Percentiles rank a stretch among this genome's conserved stretches.
These are phyloP conservation scores for Salvia hispanica DNA, from an alignment of 257 asterid species.

Conservation along the genomic window DNA sequence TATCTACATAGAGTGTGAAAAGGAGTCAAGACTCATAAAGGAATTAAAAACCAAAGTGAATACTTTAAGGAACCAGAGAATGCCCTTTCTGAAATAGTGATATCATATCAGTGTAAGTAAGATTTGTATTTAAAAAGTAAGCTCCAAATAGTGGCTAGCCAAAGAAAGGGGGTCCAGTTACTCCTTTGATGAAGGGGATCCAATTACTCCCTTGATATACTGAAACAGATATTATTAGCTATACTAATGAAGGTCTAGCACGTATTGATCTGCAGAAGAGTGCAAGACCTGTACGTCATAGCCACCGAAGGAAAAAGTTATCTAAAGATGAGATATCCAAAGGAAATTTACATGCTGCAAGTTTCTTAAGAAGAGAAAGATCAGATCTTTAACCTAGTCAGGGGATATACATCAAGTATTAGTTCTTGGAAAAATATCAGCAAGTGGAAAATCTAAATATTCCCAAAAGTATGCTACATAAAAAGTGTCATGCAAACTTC, in stretches of 20 bases:
- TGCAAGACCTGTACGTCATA: background rate
- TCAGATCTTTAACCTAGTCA: too few relatives aligned
- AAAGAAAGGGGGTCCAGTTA: background rate
- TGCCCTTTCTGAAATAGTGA: background rate
- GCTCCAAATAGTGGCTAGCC: background rate
- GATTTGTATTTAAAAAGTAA: conserved; percentile 1
- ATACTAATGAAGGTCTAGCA: background rate
- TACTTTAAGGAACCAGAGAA: conserved; percentile 10
- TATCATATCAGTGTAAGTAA: conserved; percentile 5
- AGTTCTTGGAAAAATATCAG: too few relatives aligned
- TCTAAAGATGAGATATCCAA: background rate
- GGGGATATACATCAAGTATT: too few relatives aligned
- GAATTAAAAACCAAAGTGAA: background rate
- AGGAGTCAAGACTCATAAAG: conserved; percentile 11
- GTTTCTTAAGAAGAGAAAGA: too few relatives aligned
- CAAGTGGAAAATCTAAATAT: too few relatives aligned
- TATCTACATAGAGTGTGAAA: conserved; percentile 50
- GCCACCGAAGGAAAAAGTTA: background rate
- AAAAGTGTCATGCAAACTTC: background rate
- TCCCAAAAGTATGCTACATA: too few relatives aligned
- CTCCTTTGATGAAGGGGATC: background rate
- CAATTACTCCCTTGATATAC: background rate
- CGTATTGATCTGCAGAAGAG: background rate
- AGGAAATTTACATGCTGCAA: background rate
- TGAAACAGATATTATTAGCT: background rate